phyloP scores from a whole-genome alignment of 495 filamentous ascomycete genomes.

The Xylaria longipes region DNA sequence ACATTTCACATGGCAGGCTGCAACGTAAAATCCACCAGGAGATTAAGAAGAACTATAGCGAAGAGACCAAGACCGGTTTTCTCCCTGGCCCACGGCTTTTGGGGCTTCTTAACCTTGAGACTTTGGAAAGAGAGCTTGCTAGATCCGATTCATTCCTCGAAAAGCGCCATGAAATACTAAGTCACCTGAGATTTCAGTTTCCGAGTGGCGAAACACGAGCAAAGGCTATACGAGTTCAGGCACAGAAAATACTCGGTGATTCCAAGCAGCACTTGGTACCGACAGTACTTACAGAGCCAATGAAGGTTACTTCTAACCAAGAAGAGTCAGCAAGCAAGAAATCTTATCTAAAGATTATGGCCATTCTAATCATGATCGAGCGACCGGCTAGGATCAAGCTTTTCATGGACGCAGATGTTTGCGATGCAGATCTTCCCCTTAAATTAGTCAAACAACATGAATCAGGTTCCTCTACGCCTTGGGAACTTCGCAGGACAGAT shows the following conservation, averaged over 20 bases:
- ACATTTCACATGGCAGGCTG: neutral
- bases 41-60: neutral
- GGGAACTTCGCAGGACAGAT: neutral
- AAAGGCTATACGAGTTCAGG: neutral
- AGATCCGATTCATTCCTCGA: neutral
- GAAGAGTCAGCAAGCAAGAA: neutral
- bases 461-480: neutral
- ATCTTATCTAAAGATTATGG: neutral
- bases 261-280: neutral
- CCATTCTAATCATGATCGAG: neutral
- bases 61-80: neutral
- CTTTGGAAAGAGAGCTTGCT: neutral
- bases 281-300: neutral
- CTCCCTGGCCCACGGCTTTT: neutral
- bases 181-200: neutral
- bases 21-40: neutral
- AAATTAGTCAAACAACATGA: neutral
- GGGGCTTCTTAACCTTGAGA: neutral
- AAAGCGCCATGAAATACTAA: neutral
- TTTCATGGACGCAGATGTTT: neutral
- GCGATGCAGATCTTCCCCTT: neutral
- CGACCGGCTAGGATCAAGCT: neutral
- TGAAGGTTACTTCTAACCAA: neutral
- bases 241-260: neutral
- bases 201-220: neutral